Conservation (phyloP, 106 monocot genomes). For the Hemerocallis citrina region DNA sequence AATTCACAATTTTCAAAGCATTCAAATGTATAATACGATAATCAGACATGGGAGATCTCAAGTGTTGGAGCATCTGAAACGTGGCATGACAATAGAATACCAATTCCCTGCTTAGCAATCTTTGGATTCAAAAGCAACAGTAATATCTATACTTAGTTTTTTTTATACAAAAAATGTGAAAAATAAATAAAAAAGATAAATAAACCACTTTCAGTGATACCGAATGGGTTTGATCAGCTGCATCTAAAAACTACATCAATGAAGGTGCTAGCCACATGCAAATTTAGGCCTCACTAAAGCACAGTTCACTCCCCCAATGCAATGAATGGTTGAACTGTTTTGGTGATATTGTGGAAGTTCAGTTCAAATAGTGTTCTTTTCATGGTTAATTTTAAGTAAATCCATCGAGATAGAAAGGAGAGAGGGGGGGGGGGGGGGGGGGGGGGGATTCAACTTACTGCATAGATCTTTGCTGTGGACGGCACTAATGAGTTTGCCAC, state of each 20-base stretch:
- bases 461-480: conserved; percentile 92
- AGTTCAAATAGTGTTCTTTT: neutral
- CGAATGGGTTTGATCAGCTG: neutral
- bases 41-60: no score
- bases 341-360: neutral
- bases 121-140: no score
- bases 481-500: conserved; percentile 66
- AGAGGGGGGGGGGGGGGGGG: no score
- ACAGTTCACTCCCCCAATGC: neutral
- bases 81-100: no score
- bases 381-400: neutral
- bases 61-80: no score
- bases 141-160: no score
- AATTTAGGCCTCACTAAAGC: neutral
- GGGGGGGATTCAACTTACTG: conserved; percentile 82
- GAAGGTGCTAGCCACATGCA: neutral
- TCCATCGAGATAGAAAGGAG: neutral
- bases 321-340: neutral
- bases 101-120: no score
- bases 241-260: neutral
- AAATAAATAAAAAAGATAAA: no score
- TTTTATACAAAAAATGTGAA: no score
- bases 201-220: no score
- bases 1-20: no score
- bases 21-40: no score